Evolutionary conservation across 192 early-diverging fungal genomes (phyloP), one percentile per base, ranked within the genome.

Genomic region (Coemansia sp.): DNA sequence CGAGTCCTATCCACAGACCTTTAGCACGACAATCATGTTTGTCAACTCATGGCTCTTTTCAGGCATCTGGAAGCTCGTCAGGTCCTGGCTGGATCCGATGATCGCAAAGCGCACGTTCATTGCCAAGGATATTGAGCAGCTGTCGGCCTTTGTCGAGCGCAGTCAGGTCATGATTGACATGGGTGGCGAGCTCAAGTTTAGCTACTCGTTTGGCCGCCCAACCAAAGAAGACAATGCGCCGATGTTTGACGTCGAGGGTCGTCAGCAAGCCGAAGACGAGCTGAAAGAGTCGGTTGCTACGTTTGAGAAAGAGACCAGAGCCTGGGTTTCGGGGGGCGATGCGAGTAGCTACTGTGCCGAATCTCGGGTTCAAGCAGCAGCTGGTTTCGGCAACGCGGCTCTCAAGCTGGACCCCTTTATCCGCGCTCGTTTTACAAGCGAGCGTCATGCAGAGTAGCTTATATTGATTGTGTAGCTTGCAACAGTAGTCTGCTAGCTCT

Each of bases 41-140:
- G 86, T 87, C 53, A 89, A 92, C 14, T 94, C 94, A 36, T 97
- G 92, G 89, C 81, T 95, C 48, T 96, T 96, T 56, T 79, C 84
- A 36, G 90, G 88, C 19, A 26, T 91, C 24, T 97, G 93, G 93
- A 83, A 74, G 32, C 56, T 95, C 52, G 87, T 97, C 52, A 81
- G 83, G 24, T 87, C 90, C 11, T 83, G 88, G 60, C 68, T 95
- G 10, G 93, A 95, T 58, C 91, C 93, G 7, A 84, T 88, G 19
- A 90, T 95, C 3, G 92, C 85, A 27, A 76, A 82, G 53, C 93
- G 95, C 64, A 87, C 94, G 53, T 44, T 71, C 2, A 89, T 95
- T 32, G 85, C 89, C 14, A 87, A 89, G 53, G 76, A 74, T n/a
- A 42, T 83, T 17, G 78, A 88, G 7, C 76, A 87, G 6, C 57